Percentiles rank a stretch among this genome's conserved stretches.
phyloP scores from a whole-genome alignment of 768 basidiomycete genomes.

The Mycena venus region DNA sequence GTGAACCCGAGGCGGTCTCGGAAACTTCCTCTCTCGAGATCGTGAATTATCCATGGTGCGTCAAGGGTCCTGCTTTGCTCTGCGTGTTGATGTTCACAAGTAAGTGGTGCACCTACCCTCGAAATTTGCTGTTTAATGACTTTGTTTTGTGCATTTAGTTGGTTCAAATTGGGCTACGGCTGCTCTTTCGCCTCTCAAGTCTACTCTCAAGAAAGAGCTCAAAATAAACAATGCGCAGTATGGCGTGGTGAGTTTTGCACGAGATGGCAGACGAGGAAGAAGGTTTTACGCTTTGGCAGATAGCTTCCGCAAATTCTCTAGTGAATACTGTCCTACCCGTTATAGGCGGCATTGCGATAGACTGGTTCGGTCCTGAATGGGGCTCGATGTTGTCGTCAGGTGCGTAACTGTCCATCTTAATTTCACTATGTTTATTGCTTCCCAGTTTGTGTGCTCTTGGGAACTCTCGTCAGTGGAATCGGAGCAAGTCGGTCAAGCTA shows the following conservation, averaged over 20 bases:
- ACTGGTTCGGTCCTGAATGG: slow-evolving; percentile 21
- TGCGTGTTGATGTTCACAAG: slow-evolving; percentile 16
- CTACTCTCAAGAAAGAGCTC: slow-evolving; percentile 16
- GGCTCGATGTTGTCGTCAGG: slow-evolving; percentile 17
- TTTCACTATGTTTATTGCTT: not conserved
- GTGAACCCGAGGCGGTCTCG: not conserved
- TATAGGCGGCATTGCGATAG: slow-evolving; percentile 12
- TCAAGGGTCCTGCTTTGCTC: slow-evolving; percentile 18
- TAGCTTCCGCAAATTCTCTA: slow-evolving; percentile 10
- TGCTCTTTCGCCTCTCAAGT: slow-evolving; percentile 20
- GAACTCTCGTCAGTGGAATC: slow-evolving; percentile 8
- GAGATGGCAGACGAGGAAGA: not conserved
- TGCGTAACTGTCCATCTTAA: not conserved
- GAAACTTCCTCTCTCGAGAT: not conserved
- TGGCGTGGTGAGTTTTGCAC: slow-evolving; percentile 3
- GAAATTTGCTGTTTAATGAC: not conserved
- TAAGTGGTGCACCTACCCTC: not conserved
- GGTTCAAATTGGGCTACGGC: slow-evolving; percentile 20
- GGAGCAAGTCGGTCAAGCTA: slow-evolving; percentile 11
- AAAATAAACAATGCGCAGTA: slow-evolving; percentile 17
- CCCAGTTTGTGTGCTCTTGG: not conserved
- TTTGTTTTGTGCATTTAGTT: not conserved
- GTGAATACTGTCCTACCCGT: slow-evolving; percentile 13
- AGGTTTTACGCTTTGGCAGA: not conserved
- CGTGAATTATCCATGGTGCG: slow-evolving; percentile 37